Base-by-base conservation (phyloP, 177 flowering plant species). In the Telopea speciosissima region DNA sequence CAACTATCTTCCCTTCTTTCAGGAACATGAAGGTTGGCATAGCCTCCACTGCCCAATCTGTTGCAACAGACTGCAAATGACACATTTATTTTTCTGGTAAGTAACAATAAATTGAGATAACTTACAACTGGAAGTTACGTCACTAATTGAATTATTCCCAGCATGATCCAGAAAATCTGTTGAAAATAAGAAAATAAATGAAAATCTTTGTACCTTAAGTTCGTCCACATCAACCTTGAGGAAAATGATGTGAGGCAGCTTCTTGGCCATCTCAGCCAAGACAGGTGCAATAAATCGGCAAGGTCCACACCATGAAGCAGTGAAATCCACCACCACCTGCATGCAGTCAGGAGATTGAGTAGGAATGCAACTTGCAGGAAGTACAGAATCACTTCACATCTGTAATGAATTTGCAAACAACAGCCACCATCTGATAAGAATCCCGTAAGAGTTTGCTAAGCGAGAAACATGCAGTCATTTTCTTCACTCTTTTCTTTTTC, bases 141-240 rank as follows among this genome's bases (percentile, higher is more conserved):
- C n/a, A n/a, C 8, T 2, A 58, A n/a, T 3, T 1, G n/a, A n/a
- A 28, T 28, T 6, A 21, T 54, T 54, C n/a, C 1, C 31, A 28
- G 4, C 2, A 16, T 54, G 59, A 16, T 5, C 2, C 2, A 54
- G 59, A 54, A 16, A 1, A 3, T 12, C n/a, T n/a, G 31, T 28
- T 28, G 31, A 28, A 28, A 16, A 49, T 10, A 17, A 56, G 1
- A 17, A 36, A 26, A 28, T 0, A 52, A 21, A 64, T 7, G 19
- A 21, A 21, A 28, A 44, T 36, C 19, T 62, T 2, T 14, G 78
- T 75, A 89, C 93, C 87, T 76, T 74, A 73, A 90, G 56, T 70
- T 90, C 92, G 73, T 90, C 93, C 16, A 90, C 96, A 77, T 90
- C 96, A n/a, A 89, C 91, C 83, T 90, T 90, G 72, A 89, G 76